Evolutionary conservation across 805 yeast species (phyloP).

Genomic region (Monosporozyma aquatica): DNA sequence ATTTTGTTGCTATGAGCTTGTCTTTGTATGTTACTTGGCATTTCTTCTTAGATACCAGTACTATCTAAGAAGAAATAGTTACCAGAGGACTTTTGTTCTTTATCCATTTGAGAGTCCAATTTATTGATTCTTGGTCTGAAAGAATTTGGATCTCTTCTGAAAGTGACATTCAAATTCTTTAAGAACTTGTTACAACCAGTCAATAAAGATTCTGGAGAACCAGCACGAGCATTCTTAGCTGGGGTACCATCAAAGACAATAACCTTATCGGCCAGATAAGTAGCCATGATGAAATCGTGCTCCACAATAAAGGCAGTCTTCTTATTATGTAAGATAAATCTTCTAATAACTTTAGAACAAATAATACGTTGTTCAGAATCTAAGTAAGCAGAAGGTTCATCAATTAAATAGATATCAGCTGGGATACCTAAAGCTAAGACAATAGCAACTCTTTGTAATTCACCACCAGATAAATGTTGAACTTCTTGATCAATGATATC

Average conservation of each 20-base stretch:
- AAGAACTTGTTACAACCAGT: conserved; percentile 97
- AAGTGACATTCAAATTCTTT: conserved; percentile 94
- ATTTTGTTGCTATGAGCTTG: too few species aligned
- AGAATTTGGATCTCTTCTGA: conserved; percentile 98
- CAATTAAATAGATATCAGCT: conserved; percentile 94
- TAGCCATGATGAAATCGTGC: conserved; percentile 99
- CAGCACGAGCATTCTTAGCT: conserved; percentile 75
- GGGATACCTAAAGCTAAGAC: conserved; percentile 87
- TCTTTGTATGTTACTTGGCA: too few species aligned
- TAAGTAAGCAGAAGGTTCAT: conserved; percentile 97
- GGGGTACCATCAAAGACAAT: conserved; percentile 97
- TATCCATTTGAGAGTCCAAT: conserved; percentile 97
- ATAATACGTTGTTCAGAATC: conserved; percentile 99
- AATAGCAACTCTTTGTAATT: conserved; percentile 97
- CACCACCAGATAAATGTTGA: conserved; percentile 97
- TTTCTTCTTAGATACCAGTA: conserved; percentile 32
- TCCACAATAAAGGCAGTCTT: conserved; percentile 99
- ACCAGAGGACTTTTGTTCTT: conserved; percentile 87
- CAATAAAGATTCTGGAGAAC: conserved; percentile 82
- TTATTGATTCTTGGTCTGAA: conserved; percentile 98
- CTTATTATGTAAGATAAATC: conserved; percentile 90
- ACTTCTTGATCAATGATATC: conserved; percentile 96
- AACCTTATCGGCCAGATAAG: conserved; percentile 96
- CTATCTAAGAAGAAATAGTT: conserved; percentile 93
- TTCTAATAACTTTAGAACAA: conserved; percentile 96